These are phyloP conservation scores for Saprolegnia parasitica DNA, from an alignment of 352 stramenopile species.

Conservation along the genomic window DNA sequence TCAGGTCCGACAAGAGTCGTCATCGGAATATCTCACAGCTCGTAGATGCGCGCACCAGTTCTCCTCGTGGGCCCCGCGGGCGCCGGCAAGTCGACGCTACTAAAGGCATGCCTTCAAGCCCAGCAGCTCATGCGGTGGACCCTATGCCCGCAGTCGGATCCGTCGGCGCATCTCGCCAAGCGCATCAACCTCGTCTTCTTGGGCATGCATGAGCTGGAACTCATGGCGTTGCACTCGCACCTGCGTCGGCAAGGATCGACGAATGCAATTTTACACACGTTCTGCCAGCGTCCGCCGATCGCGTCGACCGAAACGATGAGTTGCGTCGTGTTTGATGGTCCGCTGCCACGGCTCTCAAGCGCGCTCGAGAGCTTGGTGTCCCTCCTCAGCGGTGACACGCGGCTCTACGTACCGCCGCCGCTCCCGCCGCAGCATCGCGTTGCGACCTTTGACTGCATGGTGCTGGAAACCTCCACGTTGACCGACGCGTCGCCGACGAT, in stretches of 20 bases:
- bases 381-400: background rate
- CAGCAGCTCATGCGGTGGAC: constrained; percentile 10
- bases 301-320: background rate
- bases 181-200: constrained; percentile 4
- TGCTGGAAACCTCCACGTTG: background rate
- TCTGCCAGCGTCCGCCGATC: background rate
- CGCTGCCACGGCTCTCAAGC: background rate
- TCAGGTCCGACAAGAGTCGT: background rate
- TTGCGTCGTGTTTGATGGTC: constrained; percentile 13
- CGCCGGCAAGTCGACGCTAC: constrained; percentile 2
- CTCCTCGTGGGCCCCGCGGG: background rate
- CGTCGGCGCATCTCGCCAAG: background rate
- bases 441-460: background rate
- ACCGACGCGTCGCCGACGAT: background rate
- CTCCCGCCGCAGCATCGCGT: background rate
- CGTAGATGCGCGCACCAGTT: background rate
- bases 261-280: background rate
- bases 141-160: background rate
- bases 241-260: background rate
- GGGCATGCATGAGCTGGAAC: background rate
- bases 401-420: background rate
- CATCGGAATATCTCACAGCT: background rate
- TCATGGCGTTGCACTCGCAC: background rate
- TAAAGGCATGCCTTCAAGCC: background rate
- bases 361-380: constrained; percentile 1